Evolutionary conservation across 75 land plant species (phyloP).

Genomic region (Cupressus sempervirens): DNA sequence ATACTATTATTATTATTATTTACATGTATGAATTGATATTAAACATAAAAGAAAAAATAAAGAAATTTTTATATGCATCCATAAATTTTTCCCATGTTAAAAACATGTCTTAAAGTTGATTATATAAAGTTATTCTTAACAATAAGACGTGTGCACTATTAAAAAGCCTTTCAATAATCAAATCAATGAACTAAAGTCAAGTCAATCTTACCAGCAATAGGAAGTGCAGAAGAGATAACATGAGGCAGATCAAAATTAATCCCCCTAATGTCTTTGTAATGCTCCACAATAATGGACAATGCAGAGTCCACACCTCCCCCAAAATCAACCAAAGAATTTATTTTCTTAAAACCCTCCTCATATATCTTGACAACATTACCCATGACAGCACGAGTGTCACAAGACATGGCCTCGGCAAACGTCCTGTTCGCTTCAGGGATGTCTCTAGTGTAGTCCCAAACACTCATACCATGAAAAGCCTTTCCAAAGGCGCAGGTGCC

Average conservation of each 20-base stretch:
- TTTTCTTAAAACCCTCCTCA: constrained; percentile 18
- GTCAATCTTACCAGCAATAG: constrained; percentile 14
- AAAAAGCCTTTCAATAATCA: too few relatives aligned
- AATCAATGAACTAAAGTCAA: background rate
- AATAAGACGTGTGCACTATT: too few relatives aligned
- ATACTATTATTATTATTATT: too few relatives aligned
- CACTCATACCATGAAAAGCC: constrained; percentile 8
- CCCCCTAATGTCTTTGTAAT: constrained; percentile 33
- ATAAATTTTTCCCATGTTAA: too few relatives aligned
- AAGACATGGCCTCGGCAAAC: constrained; percentile 30
- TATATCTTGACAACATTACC: constrained; percentile 11
- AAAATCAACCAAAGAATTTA: constrained; percentile 31
- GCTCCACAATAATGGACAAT: constrained; percentile 16
- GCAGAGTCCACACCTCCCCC: constrained; percentile 34
- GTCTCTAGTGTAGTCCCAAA: background rate
- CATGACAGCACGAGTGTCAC: constrained; percentile 10
- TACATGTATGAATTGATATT: too few relatives aligned
- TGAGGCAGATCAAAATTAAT: constrained; percentile 48
- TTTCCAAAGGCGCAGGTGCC: constrained; percentile 4
- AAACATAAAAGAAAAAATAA: too few relatives aligned
- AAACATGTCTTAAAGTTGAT: too few relatives aligned
- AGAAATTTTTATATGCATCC: too few relatives aligned
- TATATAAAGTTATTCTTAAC: too few relatives aligned
- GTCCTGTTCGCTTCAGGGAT: constrained; percentile 16
- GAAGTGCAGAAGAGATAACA: constrained; percentile 20